Evolutionary conservation across 2,329 filamentous ascomycete species (phyloP).

Genomic region (Penicillium sp.): DNA sequence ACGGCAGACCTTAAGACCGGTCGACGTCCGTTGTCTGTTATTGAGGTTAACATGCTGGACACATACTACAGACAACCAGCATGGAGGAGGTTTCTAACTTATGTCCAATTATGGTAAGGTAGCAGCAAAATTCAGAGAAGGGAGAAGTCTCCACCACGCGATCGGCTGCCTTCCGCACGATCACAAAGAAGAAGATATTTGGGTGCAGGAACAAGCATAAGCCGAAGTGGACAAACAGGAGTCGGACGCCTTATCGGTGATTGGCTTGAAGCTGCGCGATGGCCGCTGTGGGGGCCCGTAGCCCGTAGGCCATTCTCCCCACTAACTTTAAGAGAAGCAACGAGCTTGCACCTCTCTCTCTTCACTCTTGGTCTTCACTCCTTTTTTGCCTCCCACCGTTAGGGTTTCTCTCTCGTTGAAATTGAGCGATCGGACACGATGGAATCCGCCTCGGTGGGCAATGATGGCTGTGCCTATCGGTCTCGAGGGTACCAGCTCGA

Average conservation of each 20-base stretch:
- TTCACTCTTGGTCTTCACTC: neutral
- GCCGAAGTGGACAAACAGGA: neutral
- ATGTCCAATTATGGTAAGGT: slow-evolving; percentile 2
- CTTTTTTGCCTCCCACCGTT: neutral
- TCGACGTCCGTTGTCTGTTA: slow-evolving; percentile 17
- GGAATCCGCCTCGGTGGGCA: neutral
- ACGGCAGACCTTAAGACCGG: slow-evolving; percentile 24
- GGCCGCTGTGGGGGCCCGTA: slow-evolving; percentile 1
- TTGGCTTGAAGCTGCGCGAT: slow-evolving; percentile 4
- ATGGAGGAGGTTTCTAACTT: slow-evolving; percentile 22
- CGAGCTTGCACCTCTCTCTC: neutral
- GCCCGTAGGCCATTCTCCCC: neutral
- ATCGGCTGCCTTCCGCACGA: too few species aligned
- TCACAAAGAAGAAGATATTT: too few species aligned
- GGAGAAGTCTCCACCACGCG: too few species aligned
- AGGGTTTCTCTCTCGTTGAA: neutral
- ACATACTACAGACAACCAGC: slow-evolving; percentile 19
- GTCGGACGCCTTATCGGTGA: neutral
- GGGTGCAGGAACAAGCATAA: too few species aligned
- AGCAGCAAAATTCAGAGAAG: too few species aligned
- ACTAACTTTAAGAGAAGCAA: neutral
- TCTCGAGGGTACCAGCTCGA: slow-evolving; percentile 66
- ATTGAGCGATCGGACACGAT: neutral
- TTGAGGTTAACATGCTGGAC: slow-evolving; percentile 26
- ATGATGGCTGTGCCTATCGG: slow-evolving; percentile 16